phyloP scores from a whole-genome alignment of 2,329 filamentous ascomycete species.

The Ceratocystis diversiconidia region DNA sequence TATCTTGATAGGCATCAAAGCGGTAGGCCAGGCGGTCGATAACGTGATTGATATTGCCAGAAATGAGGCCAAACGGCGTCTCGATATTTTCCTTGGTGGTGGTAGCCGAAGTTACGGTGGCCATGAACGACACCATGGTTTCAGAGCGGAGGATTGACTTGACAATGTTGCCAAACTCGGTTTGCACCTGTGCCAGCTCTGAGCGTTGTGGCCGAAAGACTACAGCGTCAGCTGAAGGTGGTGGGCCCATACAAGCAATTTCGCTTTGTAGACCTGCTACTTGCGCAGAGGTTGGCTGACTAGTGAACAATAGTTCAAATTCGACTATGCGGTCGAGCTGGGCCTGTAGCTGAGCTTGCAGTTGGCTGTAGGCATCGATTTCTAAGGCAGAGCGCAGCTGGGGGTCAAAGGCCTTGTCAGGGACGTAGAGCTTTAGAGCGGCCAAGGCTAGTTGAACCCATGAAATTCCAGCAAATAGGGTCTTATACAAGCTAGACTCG shows the following conservation, averaged over 20 bases:
- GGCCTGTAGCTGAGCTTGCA: conserved; percentile 39
- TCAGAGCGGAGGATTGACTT: conserved; percentile 43
- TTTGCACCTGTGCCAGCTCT: conserved; percentile 58
- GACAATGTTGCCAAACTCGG: conserved; percentile 67
- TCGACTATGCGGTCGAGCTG: conserved; percentile 45
- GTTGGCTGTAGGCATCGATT: conserved; percentile 40
- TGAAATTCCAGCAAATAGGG: conserved; percentile 36
- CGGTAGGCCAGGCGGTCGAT: conserved; percentile 52
- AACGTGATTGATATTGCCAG: conserved; percentile 50
- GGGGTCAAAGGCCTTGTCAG: conserved; percentile 76
- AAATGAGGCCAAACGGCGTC: conserved; percentile 37
- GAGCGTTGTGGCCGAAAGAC: conserved; percentile 59
- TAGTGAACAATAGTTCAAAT: conserved; percentile 56
- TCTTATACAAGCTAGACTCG: conserved; percentile 21
- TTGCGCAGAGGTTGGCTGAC: conserved; percentile 53
- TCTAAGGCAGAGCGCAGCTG: conserved; percentile 52
- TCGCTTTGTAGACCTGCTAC: conserved; percentile 49
- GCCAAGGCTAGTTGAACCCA: conserved; percentile 67
- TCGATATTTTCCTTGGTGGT: conserved; percentile 23
- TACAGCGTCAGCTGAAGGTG: conserved; percentile 47
- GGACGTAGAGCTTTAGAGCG: conserved; percentile 66
- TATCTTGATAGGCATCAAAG: conserved; percentile 72
- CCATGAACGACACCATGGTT: conserved; percentile 21
- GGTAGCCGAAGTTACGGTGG: conserved; percentile 3
- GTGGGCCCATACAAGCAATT: conserved; percentile 47